Base-by-base conservation (phyloP, 116 monocot species). In the Papilionanthe hybrid region DNA sequence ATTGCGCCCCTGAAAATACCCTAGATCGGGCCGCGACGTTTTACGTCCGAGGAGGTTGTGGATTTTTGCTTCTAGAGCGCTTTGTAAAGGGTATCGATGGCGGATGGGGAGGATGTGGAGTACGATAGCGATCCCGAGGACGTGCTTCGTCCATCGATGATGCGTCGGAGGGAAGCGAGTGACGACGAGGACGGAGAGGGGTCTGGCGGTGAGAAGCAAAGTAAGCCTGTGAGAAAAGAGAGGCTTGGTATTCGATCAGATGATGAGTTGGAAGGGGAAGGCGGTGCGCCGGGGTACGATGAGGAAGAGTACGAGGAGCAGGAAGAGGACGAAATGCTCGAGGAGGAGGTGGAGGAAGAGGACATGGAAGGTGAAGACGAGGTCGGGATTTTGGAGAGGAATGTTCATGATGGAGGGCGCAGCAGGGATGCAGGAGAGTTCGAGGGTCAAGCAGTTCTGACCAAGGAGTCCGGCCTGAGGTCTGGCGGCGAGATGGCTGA, bases 51-150 rank as follows among this genome's bases (percentile, higher is more conserved):
- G 0, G n/a, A 41, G 8, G 42, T 42, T 37, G 47, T 50, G 25
- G 4, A 75, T 27, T 27, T 50, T 42, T 12, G 48, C 3, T 48
- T 3, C 10, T 67, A 81, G 32, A 66, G 76, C 11, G 76, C 11
- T 76, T 57, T 65, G 42, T 13, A 7, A 25, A 45, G 15, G 2
- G 47, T 10, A 74, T 49, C 48, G 63, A 72, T 77, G 81, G 82
- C 72, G 19, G 82, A 68, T 58, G 82, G 74, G 29, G 90, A 83
- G 48, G 90, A 81, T 19, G 84, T 49, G 81, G 98, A 98, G 71
- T 99, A 99, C 84, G 95, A 93, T 87, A 93, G 93, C 84, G 99
- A 99, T 86, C 99, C 95, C 42, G 99, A 99, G 65, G 93, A 95
- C 66, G 66, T 85, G 55, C 86, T 86, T 47, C 90, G 85, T 12